phyloP scores from a whole-genome alignment of 164 flowering plant species.

The Sextonia rubra region DNA sequence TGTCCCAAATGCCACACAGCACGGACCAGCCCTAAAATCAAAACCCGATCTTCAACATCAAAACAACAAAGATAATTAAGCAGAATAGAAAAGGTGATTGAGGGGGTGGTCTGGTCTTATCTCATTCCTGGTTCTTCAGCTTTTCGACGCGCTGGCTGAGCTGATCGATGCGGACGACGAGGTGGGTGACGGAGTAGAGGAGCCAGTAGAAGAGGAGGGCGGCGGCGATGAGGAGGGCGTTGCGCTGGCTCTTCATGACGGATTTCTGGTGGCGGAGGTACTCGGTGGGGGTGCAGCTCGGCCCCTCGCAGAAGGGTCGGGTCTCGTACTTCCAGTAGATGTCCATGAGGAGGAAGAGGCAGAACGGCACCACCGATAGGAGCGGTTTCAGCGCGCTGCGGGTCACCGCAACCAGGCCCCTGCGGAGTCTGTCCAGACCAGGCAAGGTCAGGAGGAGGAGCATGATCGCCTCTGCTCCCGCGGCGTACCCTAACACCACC shows the following conservation, averaged over 20 bases:
- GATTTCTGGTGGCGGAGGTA: constrained; percentile 85
- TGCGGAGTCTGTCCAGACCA: constrained; percentile 29
- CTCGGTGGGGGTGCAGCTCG: constrained; percentile 37
- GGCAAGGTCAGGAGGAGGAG: constrained; percentile 40
- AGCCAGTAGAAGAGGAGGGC: constrained; percentile 91
- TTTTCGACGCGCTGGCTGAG: constrained; percentile 69
- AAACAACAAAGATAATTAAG: not conserved
- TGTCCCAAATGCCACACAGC: not conserved
- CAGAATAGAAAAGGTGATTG: not conserved
- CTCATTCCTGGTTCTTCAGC: constrained; percentile 40
- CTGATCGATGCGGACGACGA: constrained; percentile 66
- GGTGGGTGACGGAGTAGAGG: constrained; percentile 60
- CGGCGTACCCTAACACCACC: constrained; percentile 44
- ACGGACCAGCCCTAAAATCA: not conserved
- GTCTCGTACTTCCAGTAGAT: constrained; percentile 52
- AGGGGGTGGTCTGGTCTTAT: too few species aligned
- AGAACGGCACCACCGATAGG: constrained; percentile 39
- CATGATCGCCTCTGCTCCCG: constrained; percentile 49
- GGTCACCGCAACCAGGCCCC: constrained; percentile 34
- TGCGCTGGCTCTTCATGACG: constrained; percentile 89
- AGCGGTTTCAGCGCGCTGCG: constrained; percentile 36
- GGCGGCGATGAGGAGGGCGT: constrained; percentile 73
- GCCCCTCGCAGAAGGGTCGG: constrained; percentile 28
- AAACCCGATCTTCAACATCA: not conserved
- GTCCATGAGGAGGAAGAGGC: constrained; percentile 38